Base-by-base conservation (phyloP, 768 basidiomycete genomes). In the Rhizopogon roseolus region DNA sequence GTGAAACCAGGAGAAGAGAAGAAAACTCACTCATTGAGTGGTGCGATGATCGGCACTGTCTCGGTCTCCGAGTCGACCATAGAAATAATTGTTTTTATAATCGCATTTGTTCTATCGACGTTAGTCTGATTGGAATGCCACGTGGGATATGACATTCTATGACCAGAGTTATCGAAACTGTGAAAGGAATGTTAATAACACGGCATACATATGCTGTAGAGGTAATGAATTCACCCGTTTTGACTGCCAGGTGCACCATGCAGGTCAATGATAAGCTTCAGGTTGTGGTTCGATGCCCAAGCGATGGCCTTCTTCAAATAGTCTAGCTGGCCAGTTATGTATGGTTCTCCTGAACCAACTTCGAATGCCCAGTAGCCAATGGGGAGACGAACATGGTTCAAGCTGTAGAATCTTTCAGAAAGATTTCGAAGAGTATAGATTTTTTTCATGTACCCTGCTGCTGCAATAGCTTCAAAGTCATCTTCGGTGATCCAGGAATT, bases 161-260 rank as follows among this genome's bases (percentile, higher is more conserved):
- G 84, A 1, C 88, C 87, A 7, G 86, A 88, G 66, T 88, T 90
- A 67, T 89, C 88, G 66, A 82, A 88, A 3, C 87, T 86, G 56
- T 77, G 10, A 49, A 25, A 19, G 11, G 6, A 52, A 48, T 29
- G 41, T 54, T 55, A 54, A 49, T 55, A 54, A 49, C 50, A 16
- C 19, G 13, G 14, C 29, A 32, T 22, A 22, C 11, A 36, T 9
- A 16, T 3, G 32, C 19, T 48, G 3, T 32, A 4, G 6, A 38
- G n/a, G 27, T 14, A 16, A n/a, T 52, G 36, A 29, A 68, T 77
- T 44, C 54, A 87, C 77, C 53, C 74, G 41, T 76, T 76, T 59
- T 78, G 75, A 57, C 74, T 75, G 7, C 81, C 81, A 0, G 76
- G 72, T 1, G 77, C 81, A 5, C 78, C 79, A 54, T 82, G 81